Evolutionary conservation across 1,284 basidiomycete genomes (phyloP), one percentile per base, ranked within the genome.

Genomic region (Ceratobasidium sp.): DNA sequence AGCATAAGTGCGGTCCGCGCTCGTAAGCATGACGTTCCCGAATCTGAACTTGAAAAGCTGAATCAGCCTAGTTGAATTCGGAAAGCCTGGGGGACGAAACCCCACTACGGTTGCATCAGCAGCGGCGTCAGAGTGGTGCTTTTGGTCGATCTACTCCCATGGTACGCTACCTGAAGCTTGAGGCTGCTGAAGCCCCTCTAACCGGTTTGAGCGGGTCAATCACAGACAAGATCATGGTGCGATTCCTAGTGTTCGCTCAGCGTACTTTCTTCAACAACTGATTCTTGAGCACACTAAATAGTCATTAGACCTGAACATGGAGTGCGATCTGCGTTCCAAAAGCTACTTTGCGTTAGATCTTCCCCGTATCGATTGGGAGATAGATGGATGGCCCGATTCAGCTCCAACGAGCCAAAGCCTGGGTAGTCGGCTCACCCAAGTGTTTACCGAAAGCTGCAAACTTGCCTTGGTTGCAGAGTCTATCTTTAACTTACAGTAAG

Each of bases 121-220:
- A 3, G n/a, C 18, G 57, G 9, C 26, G 6, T n/a, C 21, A 4
- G 12, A 26, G 39, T 59, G 57, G 57, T 26, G n/a, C 12, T 59
- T 59, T 43, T 59, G 57, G 57, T 59, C 57, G 26, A 41, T 59
- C 10, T 59, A 39, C 21, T 59, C 36, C 6, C 57, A 59, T 6
- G 57, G 57, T 59, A 21, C 10, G 34, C n/a, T n/a, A n/a, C n/a
- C n/a, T n/a, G n/a, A n/a, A n/a, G n/a, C 26, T 39, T 14, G 36
- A 39, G 36, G 36, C 36, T 6, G 36, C 36, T 39, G 8, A 39
- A 39, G 14, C 36, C 14, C 36, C 6, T 6, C 14, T 39, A 39
- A 55, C 2, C 16, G 18, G 9, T 14, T 32, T 32, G 3, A 30
- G 16, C 28, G 5, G 53, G n/a, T 34, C 26, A 26, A 18, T 41